These are phyloP conservation scores for Drechslerella stenobrocha DNA, from an alignment of 2,329 filamentous ascomycete genomes.

Conservation along the genomic window DNA sequence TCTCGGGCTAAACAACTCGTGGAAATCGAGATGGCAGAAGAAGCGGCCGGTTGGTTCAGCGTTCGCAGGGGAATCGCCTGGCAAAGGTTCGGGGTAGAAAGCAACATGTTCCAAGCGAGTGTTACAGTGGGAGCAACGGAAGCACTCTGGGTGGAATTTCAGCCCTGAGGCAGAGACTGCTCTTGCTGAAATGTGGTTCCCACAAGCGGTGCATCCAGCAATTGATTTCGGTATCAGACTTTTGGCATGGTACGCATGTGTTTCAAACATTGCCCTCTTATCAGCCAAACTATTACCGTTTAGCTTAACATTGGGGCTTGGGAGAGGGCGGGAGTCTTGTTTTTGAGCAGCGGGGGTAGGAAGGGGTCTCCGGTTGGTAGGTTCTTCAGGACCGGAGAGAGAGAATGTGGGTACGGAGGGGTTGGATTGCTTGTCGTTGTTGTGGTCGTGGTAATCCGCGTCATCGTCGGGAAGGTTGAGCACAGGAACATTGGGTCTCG, in stretches of 20 bases:
- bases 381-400: constrained; percentile 36
- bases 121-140: constrained; percentile 82
- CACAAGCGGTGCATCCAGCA: constrained; percentile 81
- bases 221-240: constrained; percentile 54
- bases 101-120: constrained; percentile 91
- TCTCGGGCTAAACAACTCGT: constrained; percentile 86
- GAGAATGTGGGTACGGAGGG: constrained; percentile 49
- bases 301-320: constrained; percentile 38
- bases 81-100: constrained; percentile 82
- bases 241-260: constrained; percentile 20
- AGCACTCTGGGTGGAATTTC: constrained; percentile 92
- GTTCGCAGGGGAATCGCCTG: constrained; percentile 22
- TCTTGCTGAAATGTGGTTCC: constrained; percentile 81
- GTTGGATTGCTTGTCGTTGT: constrained; percentile 31
- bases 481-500: constrained; percentile 42
- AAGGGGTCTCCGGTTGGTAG: constrained; percentile 30
- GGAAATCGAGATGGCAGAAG: constrained; percentile 98
- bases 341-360: constrained; percentile 27
- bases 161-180: constrained; percentile 80
- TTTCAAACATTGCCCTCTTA: constrained; percentile 38
- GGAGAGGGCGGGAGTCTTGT: constrained; percentile 34
- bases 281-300: constrained; percentile 28
- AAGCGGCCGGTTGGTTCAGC: constrained; percentile 71
- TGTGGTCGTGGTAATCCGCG: constrained; percentile 30
- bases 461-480: constrained; percentile 46